These are phyloP conservation scores for Rhododendron mucronatum DNA, from an alignment of 148 eudicot species.

Conservation along the genomic window DNA sequence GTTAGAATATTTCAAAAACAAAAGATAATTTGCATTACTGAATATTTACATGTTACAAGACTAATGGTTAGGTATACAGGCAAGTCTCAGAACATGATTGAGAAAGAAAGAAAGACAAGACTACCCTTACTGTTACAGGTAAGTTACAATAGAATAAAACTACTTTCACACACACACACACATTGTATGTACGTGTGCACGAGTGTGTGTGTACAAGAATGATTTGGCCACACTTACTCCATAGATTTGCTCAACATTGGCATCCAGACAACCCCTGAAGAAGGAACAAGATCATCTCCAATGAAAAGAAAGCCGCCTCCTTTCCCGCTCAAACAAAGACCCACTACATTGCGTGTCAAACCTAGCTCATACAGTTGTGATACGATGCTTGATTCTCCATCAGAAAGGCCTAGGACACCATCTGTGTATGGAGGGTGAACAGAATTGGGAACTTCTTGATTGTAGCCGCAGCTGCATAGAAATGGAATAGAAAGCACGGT, in stretches of 20 bases:
- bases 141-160: background rate
- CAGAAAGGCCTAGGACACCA: slow-evolving; percentile 81
- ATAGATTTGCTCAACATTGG: slow-evolving; percentile 40
- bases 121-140: background rate
- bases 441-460: slow-evolving; percentile 58
- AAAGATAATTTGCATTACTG: background rate
- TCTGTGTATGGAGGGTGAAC: slow-evolving; percentile 61
- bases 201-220: background rate
- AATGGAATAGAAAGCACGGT: slow-evolving; percentile 10
- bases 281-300: slow-evolving; percentile 66
- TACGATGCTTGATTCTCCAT: slow-evolving; percentile 61
- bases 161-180: background rate
- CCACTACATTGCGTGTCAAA: slow-evolving; percentile 57
- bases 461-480: slow-evolving; percentile 74
- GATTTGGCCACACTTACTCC: slow-evolving; percentile 39
- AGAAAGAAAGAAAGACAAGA: background rate
- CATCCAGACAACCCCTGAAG: slow-evolving; percentile 58
- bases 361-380: slow-evolving; percentile 53
- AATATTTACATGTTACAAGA: background rate
- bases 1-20: background rate
- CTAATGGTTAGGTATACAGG: background rate
- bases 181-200: background rate
- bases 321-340: slow-evolving; percentile 74
- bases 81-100: background rate
- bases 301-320: slow-evolving; percentile 86